These are phyloP conservation scores for Lasiodiplodia citricola DNA, from an alignment of 2,329 filamentous ascomycete species.

Conservation along the genomic window DNA sequence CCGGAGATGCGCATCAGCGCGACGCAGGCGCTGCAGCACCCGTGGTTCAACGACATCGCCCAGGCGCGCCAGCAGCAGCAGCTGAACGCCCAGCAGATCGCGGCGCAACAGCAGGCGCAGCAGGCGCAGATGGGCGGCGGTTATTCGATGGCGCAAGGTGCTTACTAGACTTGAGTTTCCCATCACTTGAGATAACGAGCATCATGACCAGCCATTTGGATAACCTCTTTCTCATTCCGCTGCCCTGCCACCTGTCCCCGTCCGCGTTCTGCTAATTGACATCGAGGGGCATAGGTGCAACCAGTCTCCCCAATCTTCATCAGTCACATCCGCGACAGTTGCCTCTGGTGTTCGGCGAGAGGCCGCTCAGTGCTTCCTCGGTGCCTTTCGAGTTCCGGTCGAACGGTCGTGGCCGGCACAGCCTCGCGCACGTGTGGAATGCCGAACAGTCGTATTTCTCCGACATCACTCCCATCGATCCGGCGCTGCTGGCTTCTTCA, in stretches of 20 bases:
- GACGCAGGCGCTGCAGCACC: conserved; percentile 82
- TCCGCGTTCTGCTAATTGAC: conserved; percentile 10
- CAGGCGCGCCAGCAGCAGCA: conserved; percentile 39
- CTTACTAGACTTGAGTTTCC: conserved; percentile 36
- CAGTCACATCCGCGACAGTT: background rate
- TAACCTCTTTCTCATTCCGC: background rate
- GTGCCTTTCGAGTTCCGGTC: background rate
- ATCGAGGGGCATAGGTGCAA: background rate
- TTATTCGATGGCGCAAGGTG: conserved; percentile 45
- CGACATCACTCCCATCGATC: background rate
- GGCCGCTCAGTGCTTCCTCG: background rate
- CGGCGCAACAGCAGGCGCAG: conserved; percentile 42
- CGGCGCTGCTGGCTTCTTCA: background rate
- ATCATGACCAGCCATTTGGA: conserved; percentile 5
- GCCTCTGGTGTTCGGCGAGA: background rate
- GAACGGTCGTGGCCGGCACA: background rate
- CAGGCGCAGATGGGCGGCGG: conserved; percentile 44
- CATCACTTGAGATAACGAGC: conserved; percentile 1
- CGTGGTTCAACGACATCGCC: conserved; percentile 81
- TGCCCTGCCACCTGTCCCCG: background rate
- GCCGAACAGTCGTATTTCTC: background rate
- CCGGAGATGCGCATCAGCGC: conserved; percentile 92
- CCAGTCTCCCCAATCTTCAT: background rate
- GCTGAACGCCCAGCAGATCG: conserved; percentile 38
- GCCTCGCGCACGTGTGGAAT: background rate